Conservation (phyloP, 352 stramenopile genomes). For the Phytopythium ostracodes region DNA sequence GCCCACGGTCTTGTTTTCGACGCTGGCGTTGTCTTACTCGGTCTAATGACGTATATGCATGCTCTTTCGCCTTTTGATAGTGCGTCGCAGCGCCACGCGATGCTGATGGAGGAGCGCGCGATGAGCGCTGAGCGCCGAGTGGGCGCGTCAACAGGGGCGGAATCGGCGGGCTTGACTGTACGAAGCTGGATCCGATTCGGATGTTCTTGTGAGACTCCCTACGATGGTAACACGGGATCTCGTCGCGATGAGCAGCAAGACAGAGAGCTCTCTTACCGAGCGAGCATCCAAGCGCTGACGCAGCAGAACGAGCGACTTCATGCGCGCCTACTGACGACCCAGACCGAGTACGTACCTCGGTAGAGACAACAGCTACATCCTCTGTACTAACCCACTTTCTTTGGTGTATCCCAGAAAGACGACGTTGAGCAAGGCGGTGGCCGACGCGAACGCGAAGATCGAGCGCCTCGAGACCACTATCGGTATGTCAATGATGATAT, state of each 20-base stretch:
- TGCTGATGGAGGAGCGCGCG: constrained; percentile 12
- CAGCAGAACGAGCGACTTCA: constrained; percentile 27
- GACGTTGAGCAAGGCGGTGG: not conserved
- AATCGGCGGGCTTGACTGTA: constrained; percentile 1
- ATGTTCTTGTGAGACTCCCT: not conserved
- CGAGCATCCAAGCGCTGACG: constrained; percentile 9
- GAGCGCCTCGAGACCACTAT: not conserved
- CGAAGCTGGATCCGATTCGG: not conserved
- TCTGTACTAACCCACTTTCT: not conserved
- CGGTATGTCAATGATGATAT: not conserved
- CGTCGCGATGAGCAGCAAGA: not conserved
- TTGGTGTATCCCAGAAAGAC: not conserved
- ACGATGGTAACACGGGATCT: not conserved
- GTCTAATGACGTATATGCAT: too few species aligned
- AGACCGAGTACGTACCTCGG: constrained; percentile 14
- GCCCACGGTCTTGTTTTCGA: too few species aligned
- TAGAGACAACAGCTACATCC: not conserved
- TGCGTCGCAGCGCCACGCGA: constrained; percentile 8
- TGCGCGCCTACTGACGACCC: constrained; percentile 9
- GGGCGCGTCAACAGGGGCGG: not conserved
- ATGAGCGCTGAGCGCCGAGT: constrained; percentile 12
- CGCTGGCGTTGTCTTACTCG: too few species aligned
- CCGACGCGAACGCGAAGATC: not conserved
- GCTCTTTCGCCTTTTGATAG: not conserved
- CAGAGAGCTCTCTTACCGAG: constrained; percentile 5